Percentiles rank a stretch among this genome's conserved stretches.
These are phyloP conservation scores for Ilyonectria sp. DNA, from an alignment of 2,329 filamentous ascomycete genomes.

Conservation along the genomic window DNA sequence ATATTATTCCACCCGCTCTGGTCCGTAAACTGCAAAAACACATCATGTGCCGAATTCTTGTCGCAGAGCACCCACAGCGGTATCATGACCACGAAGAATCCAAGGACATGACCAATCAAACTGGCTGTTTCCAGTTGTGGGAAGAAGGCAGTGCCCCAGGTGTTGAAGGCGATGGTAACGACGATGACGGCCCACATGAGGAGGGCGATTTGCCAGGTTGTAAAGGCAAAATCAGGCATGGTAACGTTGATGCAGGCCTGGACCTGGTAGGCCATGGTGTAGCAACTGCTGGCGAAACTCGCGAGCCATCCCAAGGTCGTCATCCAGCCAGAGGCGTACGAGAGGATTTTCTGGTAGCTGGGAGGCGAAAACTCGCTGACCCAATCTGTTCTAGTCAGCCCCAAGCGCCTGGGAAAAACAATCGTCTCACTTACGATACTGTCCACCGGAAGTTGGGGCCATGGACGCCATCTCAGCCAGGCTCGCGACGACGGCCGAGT, in stretches of 20 bases:
- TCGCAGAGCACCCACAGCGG: constrained; percentile 44
- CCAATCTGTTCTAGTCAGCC: constrained; percentile 65
- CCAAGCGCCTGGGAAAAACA: too few species aligned
- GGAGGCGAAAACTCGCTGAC: constrained; percentile 67
- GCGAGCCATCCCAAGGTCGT: constrained; percentile 62
- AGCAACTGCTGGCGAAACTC: constrained; percentile 56
- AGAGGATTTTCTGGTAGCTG: constrained; percentile 65
- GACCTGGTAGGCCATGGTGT: constrained; percentile 61
- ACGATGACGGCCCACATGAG: constrained; percentile 34
- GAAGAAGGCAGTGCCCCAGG: constrained; percentile 32
- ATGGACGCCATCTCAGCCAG: constrained; percentile 67
- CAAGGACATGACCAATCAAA: constrained; percentile 42
- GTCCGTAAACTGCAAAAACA: constrained; percentile 40
- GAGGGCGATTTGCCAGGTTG: constrained; percentile 41
- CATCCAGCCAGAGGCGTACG: constrained; percentile 67
- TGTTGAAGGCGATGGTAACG: constrained; percentile 39
- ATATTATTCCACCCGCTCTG: constrained; percentile 39
- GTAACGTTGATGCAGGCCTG: constrained; percentile 59
- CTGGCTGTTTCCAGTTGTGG: constrained; percentile 34
- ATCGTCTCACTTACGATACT: too few species aligned
- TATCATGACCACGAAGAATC: constrained; percentile 39
- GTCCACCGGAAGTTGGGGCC: constrained; percentile 49
- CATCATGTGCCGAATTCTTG: constrained; percentile 26
- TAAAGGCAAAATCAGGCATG: constrained; percentile 27
- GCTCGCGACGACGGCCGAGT: constrained; percentile 58